These are phyloP conservation scores for Paramyrothecium sp. DNA, from an alignment of 2,329 filamentous ascomycete species.

Conservation along the genomic window DNA sequence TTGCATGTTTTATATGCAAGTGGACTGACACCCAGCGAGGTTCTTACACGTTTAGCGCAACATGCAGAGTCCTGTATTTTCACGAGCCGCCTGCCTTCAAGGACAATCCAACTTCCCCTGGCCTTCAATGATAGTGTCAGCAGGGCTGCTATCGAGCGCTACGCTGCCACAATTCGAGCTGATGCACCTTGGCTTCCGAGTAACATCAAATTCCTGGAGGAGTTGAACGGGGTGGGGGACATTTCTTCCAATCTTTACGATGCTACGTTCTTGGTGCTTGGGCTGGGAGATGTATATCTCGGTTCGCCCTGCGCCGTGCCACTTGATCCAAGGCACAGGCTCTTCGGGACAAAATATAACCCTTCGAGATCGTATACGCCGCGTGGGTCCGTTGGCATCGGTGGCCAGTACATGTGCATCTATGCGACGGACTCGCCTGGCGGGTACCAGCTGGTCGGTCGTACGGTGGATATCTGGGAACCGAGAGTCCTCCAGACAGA, in stretches of 20 bases:
- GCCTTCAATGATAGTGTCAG: slow-evolving; percentile 36
- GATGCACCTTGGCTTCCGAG: slow-evolving; percentile 62
- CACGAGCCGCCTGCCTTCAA: slow-evolving; percentile 21
- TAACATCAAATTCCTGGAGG: slow-evolving; percentile 53
- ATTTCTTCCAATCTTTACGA: slow-evolving; percentile 26
- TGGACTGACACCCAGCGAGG: slow-evolving; percentile 13
- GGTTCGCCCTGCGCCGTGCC: slow-evolving; percentile 34
- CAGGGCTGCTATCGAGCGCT: slow-evolving; percentile 54
- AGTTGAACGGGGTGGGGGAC: slow-evolving; percentile 28
- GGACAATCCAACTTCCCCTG: slow-evolving; percentile 32
- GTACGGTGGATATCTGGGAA: slow-evolving; percentile 33
- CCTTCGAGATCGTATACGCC: slow-evolving; percentile 35
- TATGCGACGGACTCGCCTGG: slow-evolving; percentile 35
- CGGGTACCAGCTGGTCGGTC: slow-evolving; percentile 34
- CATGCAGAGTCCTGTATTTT: slow-evolving; percentile 21
- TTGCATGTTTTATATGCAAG: slow-evolving; percentile 27
- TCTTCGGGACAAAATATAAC: slow-evolving; percentile 36
- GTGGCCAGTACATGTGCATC: slow-evolving; percentile 37
- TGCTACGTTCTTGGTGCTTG: slow-evolving; percentile 32
- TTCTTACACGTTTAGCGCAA: slow-evolving; percentile 15
- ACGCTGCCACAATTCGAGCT: slow-evolving; percentile 59
- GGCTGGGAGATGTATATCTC: slow-evolving; percentile 37
- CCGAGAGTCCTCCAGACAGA: slow-evolving; percentile 3
- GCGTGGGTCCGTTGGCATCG: slow-evolving; percentile 31
- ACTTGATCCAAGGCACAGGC: slow-evolving; percentile 29